A percentile compares a stretch with the other conserved stretches of the same genome.
Evolutionary conservation across 2,329 filamentous ascomycete species (phyloP).

Genomic region (Neofusicoccum sp.): DNA sequence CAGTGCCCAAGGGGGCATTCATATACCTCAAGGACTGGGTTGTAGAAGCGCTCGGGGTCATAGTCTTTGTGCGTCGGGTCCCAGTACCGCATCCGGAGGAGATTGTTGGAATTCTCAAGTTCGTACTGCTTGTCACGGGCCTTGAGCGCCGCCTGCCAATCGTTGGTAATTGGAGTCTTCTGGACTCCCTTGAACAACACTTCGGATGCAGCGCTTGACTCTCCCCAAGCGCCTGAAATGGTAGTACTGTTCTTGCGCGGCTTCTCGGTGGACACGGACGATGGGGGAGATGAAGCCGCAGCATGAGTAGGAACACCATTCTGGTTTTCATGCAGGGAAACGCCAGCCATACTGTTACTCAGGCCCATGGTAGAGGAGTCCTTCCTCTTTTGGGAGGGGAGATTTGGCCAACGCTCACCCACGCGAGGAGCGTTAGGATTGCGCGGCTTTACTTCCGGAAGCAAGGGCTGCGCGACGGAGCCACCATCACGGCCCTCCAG

Average conservation of each 20-base stretch:
- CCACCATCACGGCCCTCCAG: neutral
- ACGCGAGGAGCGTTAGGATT: neutral
- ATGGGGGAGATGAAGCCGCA: neutral
- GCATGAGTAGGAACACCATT: neutral
- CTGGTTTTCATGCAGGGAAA: neutral
- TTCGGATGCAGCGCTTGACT: neutral
- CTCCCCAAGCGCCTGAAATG: neutral
- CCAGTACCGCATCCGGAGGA: constrained; percentile 43
- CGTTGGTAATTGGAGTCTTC: constrained; percentile 26
- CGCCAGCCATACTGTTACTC: neutral
- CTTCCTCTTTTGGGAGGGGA: neutral
- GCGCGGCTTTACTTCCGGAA: neutral
- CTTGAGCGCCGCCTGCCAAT: constrained; percentile 30
- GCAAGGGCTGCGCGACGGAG: neutral
- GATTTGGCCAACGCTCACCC: neutral
- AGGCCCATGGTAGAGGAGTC: neutral
- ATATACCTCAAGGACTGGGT: constrained; percentile 46
- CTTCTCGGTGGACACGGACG: neutral
- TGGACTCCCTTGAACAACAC: constrained; percentile 37
- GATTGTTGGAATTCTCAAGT: constrained; percentile 34
- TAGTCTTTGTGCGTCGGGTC: constrained; percentile 53
- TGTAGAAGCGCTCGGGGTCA: constrained; percentile 49
- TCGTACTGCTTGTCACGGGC: constrained; percentile 30
- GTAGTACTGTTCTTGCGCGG: neutral
- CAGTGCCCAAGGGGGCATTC: constrained; percentile 56